Conservation (phyloP, 2,329 filamentous ascomycete genomes). For the Aspergillus novoparasiticus region DNA sequence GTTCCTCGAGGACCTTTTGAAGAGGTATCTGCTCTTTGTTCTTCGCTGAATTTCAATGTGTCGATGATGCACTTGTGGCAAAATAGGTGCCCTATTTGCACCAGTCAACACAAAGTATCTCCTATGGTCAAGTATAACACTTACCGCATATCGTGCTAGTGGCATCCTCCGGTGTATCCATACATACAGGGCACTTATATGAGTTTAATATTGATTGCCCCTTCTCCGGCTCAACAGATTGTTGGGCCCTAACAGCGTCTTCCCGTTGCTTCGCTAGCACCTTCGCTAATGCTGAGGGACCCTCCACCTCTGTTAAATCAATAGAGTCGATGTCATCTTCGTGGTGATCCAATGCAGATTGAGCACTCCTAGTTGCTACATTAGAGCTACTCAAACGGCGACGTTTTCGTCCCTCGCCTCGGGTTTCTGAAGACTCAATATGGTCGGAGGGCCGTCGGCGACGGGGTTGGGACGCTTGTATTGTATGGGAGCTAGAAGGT, state of each 20-base stretch:
- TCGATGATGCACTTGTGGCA: constrained; percentile 66
- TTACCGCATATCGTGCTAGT: constrained; percentile 63
- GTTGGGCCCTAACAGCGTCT: constrained; percentile 53
- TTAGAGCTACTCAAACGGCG: constrained; percentile 12
- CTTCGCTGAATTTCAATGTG: constrained; percentile 59
- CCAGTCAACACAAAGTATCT: constrained; percentile 11
- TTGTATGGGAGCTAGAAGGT: background rate
- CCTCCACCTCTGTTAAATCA: constrained; percentile 52
- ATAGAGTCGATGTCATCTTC: constrained; percentile 48
- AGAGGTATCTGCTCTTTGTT: constrained; percentile 41
- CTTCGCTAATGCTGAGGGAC: constrained; percentile 44
- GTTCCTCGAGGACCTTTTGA: constrained; percentile 39
- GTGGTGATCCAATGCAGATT: background rate
- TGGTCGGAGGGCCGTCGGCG: background rate
- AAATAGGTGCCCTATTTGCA: constrained; percentile 59
- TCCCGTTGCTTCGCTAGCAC: constrained; percentile 56
- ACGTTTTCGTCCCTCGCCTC: constrained; percentile 17
- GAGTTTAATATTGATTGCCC: constrained; percentile 46
- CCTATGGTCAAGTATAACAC: constrained; percentile 22
- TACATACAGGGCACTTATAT: constrained; percentile 64
- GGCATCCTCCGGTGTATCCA: constrained; percentile 62
- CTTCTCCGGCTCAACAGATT: constrained; percentile 31
- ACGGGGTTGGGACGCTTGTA: background rate
- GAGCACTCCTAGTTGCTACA: background rate
- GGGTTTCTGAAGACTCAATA: constrained; percentile 8